Evolutionary conservation across 768 basidiomycete species (phyloP).

Genomic region (Boletus eberwhitei): DNA sequence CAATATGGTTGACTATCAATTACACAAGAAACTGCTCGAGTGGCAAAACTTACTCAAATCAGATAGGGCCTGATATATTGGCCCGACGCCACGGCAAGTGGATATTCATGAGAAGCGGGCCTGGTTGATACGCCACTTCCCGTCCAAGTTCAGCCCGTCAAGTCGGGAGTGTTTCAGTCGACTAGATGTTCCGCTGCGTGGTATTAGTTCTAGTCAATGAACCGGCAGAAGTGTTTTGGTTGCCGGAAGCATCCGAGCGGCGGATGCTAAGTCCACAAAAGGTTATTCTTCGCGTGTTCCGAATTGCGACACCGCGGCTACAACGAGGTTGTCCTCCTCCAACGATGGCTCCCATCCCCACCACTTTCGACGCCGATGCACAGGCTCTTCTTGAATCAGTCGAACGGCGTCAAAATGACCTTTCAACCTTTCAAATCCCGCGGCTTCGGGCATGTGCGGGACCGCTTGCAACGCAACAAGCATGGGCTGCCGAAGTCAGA

Average conservation of each 20-base stretch:
- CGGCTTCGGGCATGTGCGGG: conserved; percentile 66
- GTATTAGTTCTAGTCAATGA: not conserved
- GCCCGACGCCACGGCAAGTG: too few species aligned
- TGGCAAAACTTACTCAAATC: not conserved
- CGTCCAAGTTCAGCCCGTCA: not conserved
- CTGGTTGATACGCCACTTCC: too few species aligned
- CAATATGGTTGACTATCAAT: too few species aligned
- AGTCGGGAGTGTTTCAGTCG: not conserved
- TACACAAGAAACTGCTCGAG: not conserved
- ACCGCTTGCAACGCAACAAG: conserved; percentile 68
- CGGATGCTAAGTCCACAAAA: not conserved
- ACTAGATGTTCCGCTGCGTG: not conserved
- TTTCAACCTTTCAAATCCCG: conserved; percentile 71
- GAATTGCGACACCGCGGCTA: not conserved
- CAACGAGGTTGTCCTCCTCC: not conserved
- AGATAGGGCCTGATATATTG: too few species aligned
- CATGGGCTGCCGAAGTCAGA: conserved; percentile 68
- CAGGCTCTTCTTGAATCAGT: conserved; percentile 47
- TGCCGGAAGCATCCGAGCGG: not conserved
- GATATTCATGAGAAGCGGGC: too few species aligned
- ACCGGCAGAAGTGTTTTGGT: not conserved
- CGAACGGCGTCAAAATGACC: conserved; percentile 57
- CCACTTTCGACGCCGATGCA: conserved; percentile 50
- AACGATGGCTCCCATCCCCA: conserved; percentile 63
- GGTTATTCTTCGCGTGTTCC: not conserved